phyloP scores from a whole-genome alignment of 768 basidiomycete species.

The Xerocomellus chrysenteron region DNA sequence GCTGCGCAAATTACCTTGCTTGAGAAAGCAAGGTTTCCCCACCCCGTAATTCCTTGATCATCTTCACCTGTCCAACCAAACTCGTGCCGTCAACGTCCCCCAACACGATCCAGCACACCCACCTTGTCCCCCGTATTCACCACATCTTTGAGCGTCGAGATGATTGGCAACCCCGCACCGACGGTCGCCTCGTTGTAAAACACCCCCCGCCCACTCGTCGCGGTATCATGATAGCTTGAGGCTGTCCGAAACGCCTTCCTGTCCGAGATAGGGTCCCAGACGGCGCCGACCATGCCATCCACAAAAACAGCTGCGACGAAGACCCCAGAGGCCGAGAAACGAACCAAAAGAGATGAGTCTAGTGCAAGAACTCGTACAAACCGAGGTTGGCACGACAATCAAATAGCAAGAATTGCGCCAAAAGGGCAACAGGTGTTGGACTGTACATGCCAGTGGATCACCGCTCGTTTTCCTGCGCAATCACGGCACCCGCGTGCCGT shows the following conservation, averaged over 20 bases:
- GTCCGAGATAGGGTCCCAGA: conserved; percentile 24
- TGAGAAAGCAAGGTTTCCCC: no score
- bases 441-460: no score
- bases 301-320: conserved; percentile 10
- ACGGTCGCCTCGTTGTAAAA: conserved; percentile 90
- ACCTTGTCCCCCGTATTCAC: conserved; percentile 92
- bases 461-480: no score
- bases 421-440: no score
- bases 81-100: background rate
- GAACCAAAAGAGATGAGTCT: conserved; percentile 10
- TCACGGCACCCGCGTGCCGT: no score
- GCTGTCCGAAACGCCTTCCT: no score
- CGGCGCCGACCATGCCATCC: conserved; percentile 1
- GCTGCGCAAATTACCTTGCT: no score
- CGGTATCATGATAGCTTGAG: no score
- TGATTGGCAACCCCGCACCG: conserved; percentile 91
- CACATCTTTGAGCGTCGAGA: conserved; percentile 89
- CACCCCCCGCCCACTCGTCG: conserved; percentile 53
- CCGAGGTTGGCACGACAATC: no score
- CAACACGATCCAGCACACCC: conserved; percentile 7
- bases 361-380: no score
- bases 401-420: no score
- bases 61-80: conserved; percentile 66
- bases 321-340: conserved; percentile 11
- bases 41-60: no score